Base-by-base conservation (phyloP, 306 rosid species). In the Prunus padus region DNA sequence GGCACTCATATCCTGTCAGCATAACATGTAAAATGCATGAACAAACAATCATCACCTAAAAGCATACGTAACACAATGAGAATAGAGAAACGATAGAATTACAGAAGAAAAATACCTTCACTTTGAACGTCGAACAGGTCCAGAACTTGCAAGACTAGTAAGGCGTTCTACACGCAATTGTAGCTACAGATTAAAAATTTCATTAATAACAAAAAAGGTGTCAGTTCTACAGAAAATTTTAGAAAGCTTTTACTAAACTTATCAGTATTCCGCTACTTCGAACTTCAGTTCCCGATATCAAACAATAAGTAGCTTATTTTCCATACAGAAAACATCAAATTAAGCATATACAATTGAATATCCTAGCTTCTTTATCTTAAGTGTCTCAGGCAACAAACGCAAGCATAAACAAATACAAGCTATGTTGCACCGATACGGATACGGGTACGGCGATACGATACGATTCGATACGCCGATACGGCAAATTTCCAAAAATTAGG, bases 1-100 rank as follows among this genome's bases (percentile, higher is more conserved):
- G 8, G 97, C 86, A 61, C 99, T 95, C 99, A 95, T 90, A 78
- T 92, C 97, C 99, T 95, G 85, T 74, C 88, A 86, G 75, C 83
- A 82, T 8, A 51, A 20, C 31, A 69, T 65, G 51, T 71, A 57
- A 46, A 46, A 31, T 37, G 18, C 23, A 76, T 49, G 33, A 61
- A 72, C 76, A 56, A 79, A 56, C 9, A 71, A 62, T 57, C 63
- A 33, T 31, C 42, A 4, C 59, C 76, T 61, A 44, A 20, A 10
- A 74, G 62, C 67, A 82, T 37, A 52, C 75, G 68, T 14, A 44
- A 20, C 9, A 2, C 82, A 52, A 56, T 37, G 28, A 68, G 11
- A 18, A 56, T 2, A 57, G n/a, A 64, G n/a, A 50, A 69, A 61
- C 20, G n/a, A 65, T 2, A 75, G 1, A 8, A 57, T 73, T 15